phyloP scores from a whole-genome alignment of 2,329 filamentous ascomycete species.

The Endoconidiophora polonica region DNA sequence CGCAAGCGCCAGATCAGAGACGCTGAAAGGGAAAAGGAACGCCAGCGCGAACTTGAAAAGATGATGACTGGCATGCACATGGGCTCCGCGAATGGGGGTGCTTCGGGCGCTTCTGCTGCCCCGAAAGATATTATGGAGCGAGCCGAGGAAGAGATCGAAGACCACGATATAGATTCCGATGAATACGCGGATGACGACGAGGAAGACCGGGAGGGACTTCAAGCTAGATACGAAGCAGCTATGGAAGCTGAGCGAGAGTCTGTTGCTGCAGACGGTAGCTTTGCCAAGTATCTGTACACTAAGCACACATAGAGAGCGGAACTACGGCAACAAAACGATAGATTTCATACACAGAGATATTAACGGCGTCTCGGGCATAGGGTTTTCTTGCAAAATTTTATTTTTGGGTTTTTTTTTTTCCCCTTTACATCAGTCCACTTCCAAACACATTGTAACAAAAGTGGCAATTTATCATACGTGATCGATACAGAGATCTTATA shows the following conservation, averaged over 20 bases:
- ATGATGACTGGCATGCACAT: conserved; percentile 85
- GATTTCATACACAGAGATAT: background rate
- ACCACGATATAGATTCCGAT: conserved; percentile 42
- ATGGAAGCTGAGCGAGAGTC: conserved; percentile 41
- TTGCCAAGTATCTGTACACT: conserved; percentile 40
- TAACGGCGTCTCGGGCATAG: background rate
- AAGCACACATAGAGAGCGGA: conserved; percentile 19
- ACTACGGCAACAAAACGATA: background rate
- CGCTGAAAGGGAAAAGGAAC: conserved; percentile 49
- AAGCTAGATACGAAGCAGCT: conserved; percentile 61
- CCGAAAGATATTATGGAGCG: conserved; percentile 24
- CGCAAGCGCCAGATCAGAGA: conserved; percentile 59
- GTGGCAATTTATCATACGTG: too few species aligned
- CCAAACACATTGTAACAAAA: too few species aligned
- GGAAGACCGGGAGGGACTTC: conserved; percentile 47
- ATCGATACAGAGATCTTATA: too few species aligned
- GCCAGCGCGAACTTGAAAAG: conserved; percentile 72
- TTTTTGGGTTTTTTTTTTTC: background rate
- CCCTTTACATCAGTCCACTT: background rate
- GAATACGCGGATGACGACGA: conserved; percentile 44
- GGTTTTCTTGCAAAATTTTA: background rate
- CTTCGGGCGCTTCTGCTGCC: conserved; percentile 15
- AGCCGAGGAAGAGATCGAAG: conserved; percentile 31
- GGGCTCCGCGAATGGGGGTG: conserved; percentile 16
- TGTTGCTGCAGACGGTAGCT: conserved; percentile 39